Evolutionary conservation across 176 grass and related monocot genomes (phyloP).

Genomic region (Oryza australiensis): DNA sequence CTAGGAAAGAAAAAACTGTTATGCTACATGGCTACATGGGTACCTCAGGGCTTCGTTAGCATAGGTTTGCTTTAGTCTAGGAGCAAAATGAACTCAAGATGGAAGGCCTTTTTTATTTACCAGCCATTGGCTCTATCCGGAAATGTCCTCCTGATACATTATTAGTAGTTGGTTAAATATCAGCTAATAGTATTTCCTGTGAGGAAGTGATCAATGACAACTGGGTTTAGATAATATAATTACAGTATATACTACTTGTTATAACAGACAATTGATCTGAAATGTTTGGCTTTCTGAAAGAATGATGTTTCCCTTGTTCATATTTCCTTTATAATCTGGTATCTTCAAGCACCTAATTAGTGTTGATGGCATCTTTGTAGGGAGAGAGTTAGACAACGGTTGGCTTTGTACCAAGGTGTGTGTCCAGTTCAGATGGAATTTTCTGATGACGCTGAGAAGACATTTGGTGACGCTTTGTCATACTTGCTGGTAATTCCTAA

Average conservation of each 20-base stretch:
- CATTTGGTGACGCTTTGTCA: constrained; percentile 80
- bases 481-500: constrained; percentile 71
- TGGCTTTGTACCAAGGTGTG: constrained; percentile 95
- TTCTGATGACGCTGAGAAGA: constrained; percentile 79
- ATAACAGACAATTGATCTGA: constrained; percentile 19
- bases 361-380: constrained; percentile 51
- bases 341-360: constrained; percentile 14
- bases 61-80: constrained; percentile 1
- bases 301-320: constrained; percentile 34
- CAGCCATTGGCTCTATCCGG: not conserved
- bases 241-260: not conserved
- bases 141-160: not conserved
- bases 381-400: constrained; percentile 89
- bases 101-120: not conserved
- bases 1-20: not conserved
- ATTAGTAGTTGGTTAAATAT: constrained; percentile 20
- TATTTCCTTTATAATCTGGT: constrained; percentile 21
- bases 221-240: constrained; percentile 14
- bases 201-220: constrained; percentile 1
- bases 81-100: constrained; percentile 1
- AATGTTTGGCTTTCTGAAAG: constrained; percentile 21
- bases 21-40: not conserved
- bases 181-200: not conserved
- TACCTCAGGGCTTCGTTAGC: not conserved
- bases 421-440: constrained; percentile 86